A percentile compares a stretch with the other conserved stretches of the same genome.
These are phyloP conservation scores for Halenospora varia DNA, from an alignment of 495 filamentous ascomycete species.

Conservation along the genomic window DNA sequence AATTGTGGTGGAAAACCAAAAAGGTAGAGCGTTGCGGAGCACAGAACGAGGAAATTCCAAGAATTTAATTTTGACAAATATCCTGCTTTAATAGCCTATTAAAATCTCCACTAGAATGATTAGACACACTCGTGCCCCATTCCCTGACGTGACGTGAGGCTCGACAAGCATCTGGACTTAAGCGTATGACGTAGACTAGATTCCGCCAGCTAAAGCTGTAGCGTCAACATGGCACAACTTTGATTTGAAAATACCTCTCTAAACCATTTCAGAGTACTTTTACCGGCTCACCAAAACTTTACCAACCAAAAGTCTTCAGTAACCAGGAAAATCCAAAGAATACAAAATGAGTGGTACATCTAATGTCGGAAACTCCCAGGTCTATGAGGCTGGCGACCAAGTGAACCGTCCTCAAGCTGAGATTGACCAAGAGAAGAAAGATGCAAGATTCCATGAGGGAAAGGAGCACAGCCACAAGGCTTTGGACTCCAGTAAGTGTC, in stretches of 20 bases:
- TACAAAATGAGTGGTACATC: slow-evolving; percentile 24
- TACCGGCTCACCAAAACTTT: too few relatives aligned
- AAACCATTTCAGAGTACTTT: background rate
- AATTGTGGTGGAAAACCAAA: too few relatives aligned
- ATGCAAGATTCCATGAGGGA: slow-evolving; percentile 62
- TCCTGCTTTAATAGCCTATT: background rate
- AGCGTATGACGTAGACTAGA: background rate
- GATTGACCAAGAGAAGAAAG: slow-evolving; percentile 35
- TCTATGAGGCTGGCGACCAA: slow-evolving; percentile 57
- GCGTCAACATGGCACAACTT: background rate
- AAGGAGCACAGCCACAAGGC: slow-evolving; percentile 58
- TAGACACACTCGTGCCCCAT: background rate
- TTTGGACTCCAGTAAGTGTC: slow-evolving; percentile 61
- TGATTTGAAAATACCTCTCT: background rate
- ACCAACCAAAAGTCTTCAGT: too few relatives aligned
- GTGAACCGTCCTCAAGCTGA: slow-evolving; percentile 58
- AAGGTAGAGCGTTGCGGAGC: too few relatives aligned
- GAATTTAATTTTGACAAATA: background rate
- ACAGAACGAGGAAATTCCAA: too few relatives aligned
- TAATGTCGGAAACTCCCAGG: slow-evolving; percentile 35
- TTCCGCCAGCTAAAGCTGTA: background rate
- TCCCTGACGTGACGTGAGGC: background rate
- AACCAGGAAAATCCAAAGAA: background rate
- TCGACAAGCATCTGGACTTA: background rate
- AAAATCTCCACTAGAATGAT: background rate